phyloP scores from a whole-genome alignment of 2,329 filamentous ascomycete genomes.

The Ophiostoma fasciatum region DNA sequence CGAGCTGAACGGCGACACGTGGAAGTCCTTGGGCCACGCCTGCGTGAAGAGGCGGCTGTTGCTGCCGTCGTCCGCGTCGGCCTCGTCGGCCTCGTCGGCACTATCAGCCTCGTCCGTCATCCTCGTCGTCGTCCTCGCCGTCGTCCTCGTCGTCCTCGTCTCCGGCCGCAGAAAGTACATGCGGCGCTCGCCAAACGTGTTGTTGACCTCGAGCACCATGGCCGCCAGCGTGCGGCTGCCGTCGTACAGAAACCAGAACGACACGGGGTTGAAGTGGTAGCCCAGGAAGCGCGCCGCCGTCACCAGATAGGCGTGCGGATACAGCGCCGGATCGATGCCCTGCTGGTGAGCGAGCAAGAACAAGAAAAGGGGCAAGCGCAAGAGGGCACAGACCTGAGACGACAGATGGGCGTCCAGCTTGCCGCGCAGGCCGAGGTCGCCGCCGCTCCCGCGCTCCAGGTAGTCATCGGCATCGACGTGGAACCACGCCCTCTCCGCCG shows the following conservation, averaged over 20 bases:
- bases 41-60: constrained; percentile 30
- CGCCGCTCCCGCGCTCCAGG: constrained; percentile 38
- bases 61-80: background rate
- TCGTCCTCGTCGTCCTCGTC: no score
- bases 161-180: constrained; percentile 43
- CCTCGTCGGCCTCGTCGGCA: background rate
- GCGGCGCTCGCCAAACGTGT: constrained; percentile 58
- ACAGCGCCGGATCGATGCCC: constrained; percentile 42
- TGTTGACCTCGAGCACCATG: constrained; percentile 61
- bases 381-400: no score
- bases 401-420: constrained; percentile 51
- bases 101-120: no score
- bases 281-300: constrained; percentile 56
- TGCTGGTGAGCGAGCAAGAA: no score
- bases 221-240: constrained; percentile 38
- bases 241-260: constrained; percentile 67
- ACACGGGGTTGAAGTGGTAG: constrained; percentile 61
- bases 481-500: constrained; percentile 33
- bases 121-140: no score
- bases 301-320: constrained; percentile 54
- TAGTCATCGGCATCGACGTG: constrained; percentile 45
- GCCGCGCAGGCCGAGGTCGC: constrained; percentile 38
- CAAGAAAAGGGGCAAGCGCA: constrained; percentile 8
- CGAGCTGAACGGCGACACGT: constrained; percentile 62
- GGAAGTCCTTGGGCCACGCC: constrained; percentile 55